Evolutionary conservation across 176 grass and related monocot genomes (phyloP).

Genomic region (Eragrostis curvula): DNA sequence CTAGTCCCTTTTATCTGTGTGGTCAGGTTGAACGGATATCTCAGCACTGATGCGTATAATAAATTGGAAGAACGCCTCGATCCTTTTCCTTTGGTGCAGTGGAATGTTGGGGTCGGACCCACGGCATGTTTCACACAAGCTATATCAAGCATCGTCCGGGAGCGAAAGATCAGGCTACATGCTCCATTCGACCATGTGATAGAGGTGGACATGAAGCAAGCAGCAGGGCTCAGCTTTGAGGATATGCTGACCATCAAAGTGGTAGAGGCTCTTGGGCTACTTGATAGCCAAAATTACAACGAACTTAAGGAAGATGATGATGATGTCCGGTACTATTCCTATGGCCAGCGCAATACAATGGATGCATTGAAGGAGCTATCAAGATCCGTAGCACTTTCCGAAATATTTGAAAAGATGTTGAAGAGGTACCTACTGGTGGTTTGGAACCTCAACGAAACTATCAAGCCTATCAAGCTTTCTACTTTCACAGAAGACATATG

Average conservation of each 20-base stretch:
- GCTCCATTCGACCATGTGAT: neutral
- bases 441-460: neutral
- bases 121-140: neutral
- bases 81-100: rapidly evolving
- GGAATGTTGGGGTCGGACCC: conserved; percentile 14
- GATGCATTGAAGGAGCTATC: rapidly evolving
- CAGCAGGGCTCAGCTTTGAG: neutral
- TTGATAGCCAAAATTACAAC: neutral
- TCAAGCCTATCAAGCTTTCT: rapidly evolving
- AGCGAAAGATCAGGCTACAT: rapidly evolving
- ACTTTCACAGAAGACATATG: rapidly evolving
- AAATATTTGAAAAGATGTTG: neutral
- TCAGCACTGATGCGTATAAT: rapidly evolving
- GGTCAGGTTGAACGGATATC: conserved; percentile 12
- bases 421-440: conserved; percentile 2
- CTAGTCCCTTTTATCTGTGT: too few relatives aligned
- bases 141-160: neutral
- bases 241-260: neutral
- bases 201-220: conserved; percentile 9
- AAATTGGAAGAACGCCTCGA: rapidly evolving
- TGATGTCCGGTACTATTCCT: neutral
- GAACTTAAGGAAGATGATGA: neutral
- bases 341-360: rapidly evolving
- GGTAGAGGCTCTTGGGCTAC: neutral
- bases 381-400: rapidly evolving